phyloP scores from a whole-genome alignment of 192 early-diverging fungal species.

The Phycomyces nitens region DNA sequence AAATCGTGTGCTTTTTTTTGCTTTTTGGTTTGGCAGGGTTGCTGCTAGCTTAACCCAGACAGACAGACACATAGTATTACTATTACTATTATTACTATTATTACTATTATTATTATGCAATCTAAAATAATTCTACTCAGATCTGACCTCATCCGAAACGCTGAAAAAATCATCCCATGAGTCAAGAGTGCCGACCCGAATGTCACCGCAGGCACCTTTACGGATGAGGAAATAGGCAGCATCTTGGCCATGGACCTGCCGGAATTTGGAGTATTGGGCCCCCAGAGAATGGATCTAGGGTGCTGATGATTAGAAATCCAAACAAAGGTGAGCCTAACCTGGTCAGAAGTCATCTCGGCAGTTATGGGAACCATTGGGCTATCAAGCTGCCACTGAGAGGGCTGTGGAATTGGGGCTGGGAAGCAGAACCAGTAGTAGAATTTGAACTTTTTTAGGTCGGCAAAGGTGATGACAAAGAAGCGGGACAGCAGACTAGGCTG shows the following conservation, averaged over 20 bases:
- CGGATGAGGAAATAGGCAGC: neutral
- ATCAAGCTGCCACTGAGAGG: slow-evolving; percentile 45
- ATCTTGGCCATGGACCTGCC: neutral
- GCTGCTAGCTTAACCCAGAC: too few species aligned
- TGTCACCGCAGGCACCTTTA: neutral
- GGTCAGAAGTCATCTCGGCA: neutral
- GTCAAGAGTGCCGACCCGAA: neutral
- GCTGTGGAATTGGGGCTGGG: slow-evolving; percentile 75
- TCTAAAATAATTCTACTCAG: neutral
- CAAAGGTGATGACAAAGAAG: slow-evolving; percentile 87
- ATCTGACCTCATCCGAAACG: neutral
- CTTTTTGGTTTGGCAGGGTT: too few species aligned
- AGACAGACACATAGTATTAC: too few species aligned
- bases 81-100: too few species aligned
- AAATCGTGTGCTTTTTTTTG: too few species aligned
- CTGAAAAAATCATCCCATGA: slow-evolving; percentile 24
- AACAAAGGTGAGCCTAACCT: too few species aligned
- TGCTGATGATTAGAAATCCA: too few species aligned
- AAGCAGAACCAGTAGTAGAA: slow-evolving; percentile 96
- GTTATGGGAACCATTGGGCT: slow-evolving; percentile 16
- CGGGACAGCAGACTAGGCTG: slow-evolving; percentile 64
- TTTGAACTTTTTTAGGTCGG: slow-evolving; percentile 93
- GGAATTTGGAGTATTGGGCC: too few species aligned
- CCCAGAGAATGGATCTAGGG: too few species aligned
- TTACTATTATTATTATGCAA: too few species aligned